These are phyloP conservation scores for Bassia scoparia DNA, from an alignment of 148 eudicot species.

Conservation along the genomic window DNA sequence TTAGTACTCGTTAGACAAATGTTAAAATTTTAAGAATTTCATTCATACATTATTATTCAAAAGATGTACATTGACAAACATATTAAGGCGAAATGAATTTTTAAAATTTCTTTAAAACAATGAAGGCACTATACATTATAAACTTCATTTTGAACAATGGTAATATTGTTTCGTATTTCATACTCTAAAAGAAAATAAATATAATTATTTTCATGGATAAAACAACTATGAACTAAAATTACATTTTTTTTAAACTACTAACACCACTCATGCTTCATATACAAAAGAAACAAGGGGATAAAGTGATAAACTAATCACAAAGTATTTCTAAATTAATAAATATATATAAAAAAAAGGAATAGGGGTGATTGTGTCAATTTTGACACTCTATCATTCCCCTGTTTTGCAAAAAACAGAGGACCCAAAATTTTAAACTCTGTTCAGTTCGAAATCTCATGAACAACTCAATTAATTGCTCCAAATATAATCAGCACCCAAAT, in stretches of 20 bases:
- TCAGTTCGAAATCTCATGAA: conserved; percentile 10
- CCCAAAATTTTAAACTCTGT: not conserved
- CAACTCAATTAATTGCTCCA: conserved; percentile 42
- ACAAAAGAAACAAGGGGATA: conserved; percentile 29
- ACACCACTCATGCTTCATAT: conserved; percentile 12
- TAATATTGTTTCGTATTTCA: no score
- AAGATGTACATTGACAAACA: no score
- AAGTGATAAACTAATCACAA: conserved; percentile 16
- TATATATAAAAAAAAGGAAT: not conserved
- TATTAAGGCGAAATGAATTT: no score
- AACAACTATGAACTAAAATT: not conserved
- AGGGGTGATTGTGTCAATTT: not conserved
- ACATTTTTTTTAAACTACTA: not conserved
- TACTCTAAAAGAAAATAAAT: not conserved
- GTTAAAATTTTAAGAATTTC: no score
- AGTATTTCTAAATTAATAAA: no score
- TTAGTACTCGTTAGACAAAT: no score
- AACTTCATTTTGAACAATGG: no score
- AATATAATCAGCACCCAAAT: conserved; percentile 59
- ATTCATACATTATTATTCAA: no score
- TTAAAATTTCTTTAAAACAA: no score
- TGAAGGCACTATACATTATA: no score
- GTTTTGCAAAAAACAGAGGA: conserved; percentile 13
- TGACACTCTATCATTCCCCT: not conserved
- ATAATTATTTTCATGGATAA: not conserved